phyloP scores from a whole-genome alignment of 768 basidiomycete species.

The Calocera cornea region DNA sequence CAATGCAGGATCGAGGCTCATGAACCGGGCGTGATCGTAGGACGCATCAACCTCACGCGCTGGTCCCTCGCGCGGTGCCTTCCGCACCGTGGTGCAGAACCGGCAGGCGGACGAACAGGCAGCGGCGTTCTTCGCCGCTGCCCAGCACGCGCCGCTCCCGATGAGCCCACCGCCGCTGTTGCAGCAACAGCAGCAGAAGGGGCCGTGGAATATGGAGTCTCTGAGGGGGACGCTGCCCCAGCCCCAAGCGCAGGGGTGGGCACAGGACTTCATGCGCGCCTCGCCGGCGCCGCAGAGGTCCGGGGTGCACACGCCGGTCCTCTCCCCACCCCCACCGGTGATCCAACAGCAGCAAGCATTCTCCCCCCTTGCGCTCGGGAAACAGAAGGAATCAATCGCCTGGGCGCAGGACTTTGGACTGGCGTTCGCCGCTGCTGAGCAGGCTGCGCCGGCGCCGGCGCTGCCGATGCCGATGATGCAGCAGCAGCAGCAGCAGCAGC shows the following conservation, averaged over 20 bases:
- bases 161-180: too few relatives aligned
- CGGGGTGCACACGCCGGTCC: not conserved
- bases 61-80: constrained; percentile 36
- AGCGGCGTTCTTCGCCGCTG: not conserved
- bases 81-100: not conserved
- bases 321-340: not conserved
- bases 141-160: constrained; percentile 7
- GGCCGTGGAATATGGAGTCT: constrained; percentile 3
- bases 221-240: not conserved
- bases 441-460: not conserved
- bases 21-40: not conserved
- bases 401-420: not conserved
- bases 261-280: not conserved
- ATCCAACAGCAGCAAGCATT: not conserved
- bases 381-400: not conserved
- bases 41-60: constrained; percentile 56
- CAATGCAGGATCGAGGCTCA: not conserved
- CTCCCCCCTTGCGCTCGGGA: not conserved
- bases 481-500: not conserved
- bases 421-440: not conserved
- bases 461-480: not conserved
- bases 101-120: not conserved
- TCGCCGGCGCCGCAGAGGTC: not conserved
- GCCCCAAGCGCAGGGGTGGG: not conserved
- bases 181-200: constrained; percentile 8